Evolutionary conservation across 2,329 filamentous ascomycete species (phyloP), one percentile per base, ranked within the genome.

Genomic region (Cucurbitaria berberidis): DNA sequence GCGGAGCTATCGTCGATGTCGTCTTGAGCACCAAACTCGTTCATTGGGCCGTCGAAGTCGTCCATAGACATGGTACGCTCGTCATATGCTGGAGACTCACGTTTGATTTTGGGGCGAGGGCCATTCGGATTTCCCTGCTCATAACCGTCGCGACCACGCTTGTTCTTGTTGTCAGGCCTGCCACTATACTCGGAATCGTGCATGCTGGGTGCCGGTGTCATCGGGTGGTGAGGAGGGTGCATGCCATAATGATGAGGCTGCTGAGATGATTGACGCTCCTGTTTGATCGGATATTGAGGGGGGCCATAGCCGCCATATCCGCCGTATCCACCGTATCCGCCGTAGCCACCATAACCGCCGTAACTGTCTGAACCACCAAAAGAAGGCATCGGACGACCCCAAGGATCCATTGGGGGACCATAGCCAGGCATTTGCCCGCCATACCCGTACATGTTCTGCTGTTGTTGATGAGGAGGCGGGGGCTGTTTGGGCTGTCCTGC

Each of bases 11-110:
- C 27, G 2, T n/a, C 42, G 16, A 13, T 5, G 6, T 38, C 35
- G 9, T 38, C 35, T 16, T 38, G 18, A 10, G 19, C 7, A 38
- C 55, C 3, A 41, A 22, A 10, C 3, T 21, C 18, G 11, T 38
- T 38, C 18, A 5, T 15, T 4, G 16, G 35, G 15, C 3, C 45
- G 6, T 56, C 41, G 10, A 51, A 26, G 9, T 57, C 48, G 2
- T 62, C 49, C 9, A 40, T 3, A 38, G n/a, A 10, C 18, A 9
- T 16, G 10, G 1, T 42, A 26, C 29, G 35, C 10, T 55, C 27
- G 16, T 57, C 57, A 13, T 48, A 13, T 6, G 45, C 51, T 10
- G 60, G 55, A 5, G 48, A 52, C 40, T 69, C 64, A 6, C 56
- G 55, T 46, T 67, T 69, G 53, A 67, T 53, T 27, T 45, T 51